Base-by-base conservation (phyloP, 352 stramenopile species). In the Plasmopara viticola region DNA sequence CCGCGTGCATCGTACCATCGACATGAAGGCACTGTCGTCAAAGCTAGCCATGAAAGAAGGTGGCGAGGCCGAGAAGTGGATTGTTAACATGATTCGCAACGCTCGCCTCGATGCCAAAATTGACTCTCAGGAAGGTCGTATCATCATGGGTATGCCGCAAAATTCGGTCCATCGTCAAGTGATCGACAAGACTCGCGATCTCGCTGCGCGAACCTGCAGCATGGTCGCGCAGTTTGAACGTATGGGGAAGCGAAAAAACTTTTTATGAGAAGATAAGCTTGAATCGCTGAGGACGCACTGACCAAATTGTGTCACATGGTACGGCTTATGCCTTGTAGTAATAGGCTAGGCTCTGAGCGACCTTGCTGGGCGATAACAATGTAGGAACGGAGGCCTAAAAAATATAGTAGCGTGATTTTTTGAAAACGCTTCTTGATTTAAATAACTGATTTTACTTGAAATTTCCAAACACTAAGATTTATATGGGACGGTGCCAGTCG, bases 71-170 rank as follows among this genome's bases (percentile, higher is more conserved):
- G 97, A 99, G 73, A 95, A 96, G 63, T 99, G 96, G 96, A 98
- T 99, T 70, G 97, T 99, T 20, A 97, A 99, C 79, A 70, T 99
- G 47, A 99, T 99, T 68, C 84, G 95, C 49, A 97, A 97, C 70
- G 94, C 95, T 12, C 86, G 95, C 45, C 72, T 98, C 15, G 95
- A 99, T 73, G 97, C 97, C 42, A 99, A 99, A 69, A 98, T 99
- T 69, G 95, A 99, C 79, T 97, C 94, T 17, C 84, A 97, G 62
- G 84, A 97, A 49, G 93, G 94, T 44, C 96, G 87, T 69, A 97
- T 99, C 28, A 84, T 99, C 50, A 99, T 99, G 96, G 94, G 93
- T 55, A 82, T 82, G 53, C 79, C 84, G 50, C 81, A 86, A 51
- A 91, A 95, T 64, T 97, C 79, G 67, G 84, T 98, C 8, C 95